Base-by-base conservation (phyloP, 129 eudicot genomes). In the Arctium minus region DNA sequence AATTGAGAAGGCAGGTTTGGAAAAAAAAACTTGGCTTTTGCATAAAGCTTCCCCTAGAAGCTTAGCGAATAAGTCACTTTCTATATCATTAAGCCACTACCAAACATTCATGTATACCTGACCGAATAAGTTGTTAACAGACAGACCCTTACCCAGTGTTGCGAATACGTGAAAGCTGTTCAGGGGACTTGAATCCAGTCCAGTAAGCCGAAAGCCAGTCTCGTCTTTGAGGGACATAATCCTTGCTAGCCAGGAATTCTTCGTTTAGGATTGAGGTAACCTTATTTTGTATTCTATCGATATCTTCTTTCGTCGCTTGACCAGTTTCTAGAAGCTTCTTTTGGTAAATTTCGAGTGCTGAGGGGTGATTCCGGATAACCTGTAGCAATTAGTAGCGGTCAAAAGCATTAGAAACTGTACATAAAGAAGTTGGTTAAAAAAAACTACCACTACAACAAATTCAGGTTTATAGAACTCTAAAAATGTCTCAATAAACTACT, bases 161-260 rank as follows among this genome's bases (percentile, higher is more conserved):
- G 72, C 98, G 94, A 78, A 94, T 87, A 46, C 98, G 97, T 60
- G 98, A 94, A 86, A 91, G 88, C 86, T 94, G 98, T 78, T 91
- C 97, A 22, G 97, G 97, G 74, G 97, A 92, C 88, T 94, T 94
- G 73, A 92, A 94, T 44, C 98, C 98, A 38, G 87, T 36, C 98
- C 98, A 94, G 48, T 85, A 94, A 79, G 98, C 98, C 32, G 97
- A 92, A 81, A 94, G 97, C 98, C 98, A 94, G 82, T 94, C 98
- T 88, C 98, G 88, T 78, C 84, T 86, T 73, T 88, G 86, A 32
- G 97, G 89, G n/a, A 89, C 87, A 69, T 91, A 88, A 76, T 94
- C 97, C 86, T 94, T 94, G 91, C 98, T 94, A 4, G 98, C 97
- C 78, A 91, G 31, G 69, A 92, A 92, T 75, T 94, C 98, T 79